These are phyloP conservation scores for Smittium culicis DNA, from an alignment of 371 early-diverging fungal genomes.

Conservation along the genomic window DNA sequence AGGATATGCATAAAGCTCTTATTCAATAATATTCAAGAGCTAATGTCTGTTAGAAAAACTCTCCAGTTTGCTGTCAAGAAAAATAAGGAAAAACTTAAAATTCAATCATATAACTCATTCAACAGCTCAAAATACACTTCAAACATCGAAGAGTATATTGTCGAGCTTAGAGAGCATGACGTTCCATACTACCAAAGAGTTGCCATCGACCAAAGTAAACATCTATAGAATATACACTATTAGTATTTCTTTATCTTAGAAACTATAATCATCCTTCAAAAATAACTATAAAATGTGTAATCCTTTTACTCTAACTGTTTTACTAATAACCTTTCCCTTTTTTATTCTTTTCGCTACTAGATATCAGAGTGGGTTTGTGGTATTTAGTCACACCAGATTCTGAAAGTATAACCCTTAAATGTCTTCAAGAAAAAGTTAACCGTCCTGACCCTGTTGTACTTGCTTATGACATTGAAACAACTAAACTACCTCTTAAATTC, in stretches of 20 bases:
- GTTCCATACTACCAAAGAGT: conserved; percentile 85
- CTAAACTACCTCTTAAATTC: conserved; percentile 96
- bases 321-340: too few species aligned
- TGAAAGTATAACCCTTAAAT: conserved; percentile 41
- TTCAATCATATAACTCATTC: conserved; percentile 11
- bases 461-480: conserved; percentile 99
- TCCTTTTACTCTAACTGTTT: too few species aligned
- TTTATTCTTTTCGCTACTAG: conserved; percentile 26
- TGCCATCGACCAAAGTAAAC: conserved; percentile 75
- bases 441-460: conserved; percentile 92
- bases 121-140: conserved; percentile 6
- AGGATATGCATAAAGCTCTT: conserved; percentile 58
- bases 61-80: conserved; percentile 51
- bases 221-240: not conserved
- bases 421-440: conserved; percentile 73
- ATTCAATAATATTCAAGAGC: conserved; percentile 70
- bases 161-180: conserved; percentile 89
- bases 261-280: too few species aligned
- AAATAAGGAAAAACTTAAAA: conserved; percentile 44
- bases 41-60: conserved; percentile 56
- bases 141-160: conserved; percentile 39
- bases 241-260: conserved; percentile 3
- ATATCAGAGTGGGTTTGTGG: conserved; percentile 94
- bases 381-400: conserved; percentile 54
- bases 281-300: too few species aligned